Evolutionary conservation across 208 protist species (phyloP), one percentile per base, ranked within the genome.

Genomic region (Leishmania tarentolae): DNA sequence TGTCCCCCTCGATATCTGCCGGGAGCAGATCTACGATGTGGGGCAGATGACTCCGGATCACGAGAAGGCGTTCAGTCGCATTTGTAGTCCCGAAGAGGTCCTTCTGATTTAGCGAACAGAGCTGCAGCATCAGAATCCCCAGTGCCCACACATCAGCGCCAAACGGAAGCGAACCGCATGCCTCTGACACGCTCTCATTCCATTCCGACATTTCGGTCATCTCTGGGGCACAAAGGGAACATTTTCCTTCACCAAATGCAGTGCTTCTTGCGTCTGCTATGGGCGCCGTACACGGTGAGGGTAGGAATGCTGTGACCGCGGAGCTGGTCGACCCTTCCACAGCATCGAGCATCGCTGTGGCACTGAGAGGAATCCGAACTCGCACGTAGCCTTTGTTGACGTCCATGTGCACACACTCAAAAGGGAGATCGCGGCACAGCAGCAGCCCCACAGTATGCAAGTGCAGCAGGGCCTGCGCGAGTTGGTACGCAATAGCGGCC

Each of bases 321-420:
- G 31, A 21, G 35, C 50, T 50, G 3, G 50, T 37, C 52, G 42
- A 11, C 17, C 53, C 63, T 3, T n/a, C 78, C 42, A 57, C 35
- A n/a, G 50, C 21, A 40, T 82, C 78, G 56, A 79, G 15, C 57
- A 76, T 46, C 1, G 17, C 37, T 9, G 59, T 57, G 5, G 82
- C 77, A 19, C 63, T 31, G 21, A 86, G 78, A 15, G 82, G 82
- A 35, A 86, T 77, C 0, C 82, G 82, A 35, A 86, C 61, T n/a
- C 53, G 57, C 28, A 86, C 44, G 46, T 46, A 76, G 13, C 82
- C 82, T 6, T 76, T 65, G 40, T 82, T 82, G 35, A 42, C 15
- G 28, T 82, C 78, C 44, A 86, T 56, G 21, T 53, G 28, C 24
- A 86, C 63, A 40, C 75, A 71, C 9, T 63, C 82, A 0, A 74